Evolutionary conservation across 306 rosid species (phyloP), one percentile per base, ranked within the genome.

Genomic region (Pyrus bretschneideri): DNA sequence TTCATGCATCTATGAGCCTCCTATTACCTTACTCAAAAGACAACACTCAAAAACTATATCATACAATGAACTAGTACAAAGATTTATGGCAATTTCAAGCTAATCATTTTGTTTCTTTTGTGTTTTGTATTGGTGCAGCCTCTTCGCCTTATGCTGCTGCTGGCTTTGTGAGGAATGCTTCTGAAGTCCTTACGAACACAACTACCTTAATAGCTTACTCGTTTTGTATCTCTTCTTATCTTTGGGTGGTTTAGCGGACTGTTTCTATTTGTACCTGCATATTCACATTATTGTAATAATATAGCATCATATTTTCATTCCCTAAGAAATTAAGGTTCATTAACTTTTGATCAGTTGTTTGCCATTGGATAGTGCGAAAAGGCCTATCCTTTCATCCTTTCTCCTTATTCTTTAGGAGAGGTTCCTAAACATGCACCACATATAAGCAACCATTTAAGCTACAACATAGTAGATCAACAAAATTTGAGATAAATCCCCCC

Each of bases 101-200:
- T 46, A 67, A 71, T 79, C 57, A 71, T 15, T 17, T n/a, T 25
- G 3, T 65, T 51, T 63, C 59, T 75, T 75, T 40, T 79, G 67
- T 54, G 58, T 72, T 65, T 78, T 77, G 75, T 78, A 15, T 40
- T 79, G 72, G 58, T 86, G 89, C 89, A 92, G 96, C 85, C 92
- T 92, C 83, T 92, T 88, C 72, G 91, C 92, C 57, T 81, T 92
- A 29, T 92, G 97, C 86, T 92, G 97, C 88, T 92, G 97, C 76
- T 92, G 96, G 96, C 49, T 92, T 29, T 92, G 97, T 30, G 96
- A 92, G 74, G 85, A 67, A 78, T 92, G 97, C 77, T 86, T 69
- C 85, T 92, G 74, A 88, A 57, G 33, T 44, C 72, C 35, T 42
- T 33, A 18, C 23, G 31, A 55, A 54, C 58, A 69, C 73, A 18